Base-by-base conservation (phyloP, 257 asterid species). In the Galeopsis tetrahit region DNA sequence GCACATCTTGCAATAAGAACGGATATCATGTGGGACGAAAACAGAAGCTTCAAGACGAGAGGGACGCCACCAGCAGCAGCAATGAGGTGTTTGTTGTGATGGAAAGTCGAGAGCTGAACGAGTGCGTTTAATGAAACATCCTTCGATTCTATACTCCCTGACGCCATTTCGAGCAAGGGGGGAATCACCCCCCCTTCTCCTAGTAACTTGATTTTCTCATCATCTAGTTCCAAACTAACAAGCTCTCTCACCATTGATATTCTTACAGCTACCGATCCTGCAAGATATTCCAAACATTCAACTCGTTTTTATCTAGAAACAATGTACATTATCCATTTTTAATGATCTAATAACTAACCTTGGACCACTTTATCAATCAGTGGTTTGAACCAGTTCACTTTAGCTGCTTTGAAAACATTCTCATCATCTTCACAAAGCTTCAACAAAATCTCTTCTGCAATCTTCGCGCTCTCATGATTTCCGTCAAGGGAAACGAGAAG, bases 391-490 rank as follows among this genome's bases (percentile, higher is more conserved):
- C 89, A 85, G 61, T 81, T 79, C 72, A 31, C 86, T 78, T 71
- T 78, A 39, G 93, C 93, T 33, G 85, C 87, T 77, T 55, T 81
- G 56, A 83, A 63, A 38, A 82, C 63, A 52, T 82, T 82, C 60
- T 80, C 90, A 21, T 87, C 87, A 42, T 70, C 82, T 33, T 83
- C 85, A 56, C 89, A 83, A 39, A 87, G 93, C 69, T 82, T 83
- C 62, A 44, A 9, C 17, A 85, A 53, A 49, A 87, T 83, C 71
- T 82, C 80, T 69, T 77, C 85, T 5, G 82, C 85, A 58, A 68
- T 69, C 63, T 70, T 76, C 42, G 70, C 65, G 17, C 58, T 33
- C 13, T 69, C 75, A 31, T 52, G 28, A 66, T 57, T 74, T 68
- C 68, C 68, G 34, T 78, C 57, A 58, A 83, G 82, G 58, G 77